Percentiles rank a stretch among this genome's conserved stretches.
These are phyloP conservation scores for Didymella arachidicola DNA, from an alignment of 2,329 filamentous ascomycete genomes.

Conservation along the genomic window DNA sequence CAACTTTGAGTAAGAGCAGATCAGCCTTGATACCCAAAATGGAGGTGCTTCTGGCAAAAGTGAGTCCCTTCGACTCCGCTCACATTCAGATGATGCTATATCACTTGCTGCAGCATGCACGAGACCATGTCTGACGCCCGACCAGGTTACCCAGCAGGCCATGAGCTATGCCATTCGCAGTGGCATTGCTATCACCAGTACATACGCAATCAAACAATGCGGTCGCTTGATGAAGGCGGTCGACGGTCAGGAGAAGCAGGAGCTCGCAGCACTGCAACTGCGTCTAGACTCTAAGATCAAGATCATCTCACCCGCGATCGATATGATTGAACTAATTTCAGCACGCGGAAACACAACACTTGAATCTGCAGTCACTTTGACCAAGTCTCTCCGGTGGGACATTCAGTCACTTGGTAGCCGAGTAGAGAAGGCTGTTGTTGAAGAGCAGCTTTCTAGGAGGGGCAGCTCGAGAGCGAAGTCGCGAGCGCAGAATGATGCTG, in stretches of 20 bases:
- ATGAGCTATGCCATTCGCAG: conserved; percentile 91
- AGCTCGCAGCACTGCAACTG: conserved; percentile 75
- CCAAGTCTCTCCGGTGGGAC: conserved; percentile 81
- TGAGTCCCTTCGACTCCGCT: conserved; percentile 42
- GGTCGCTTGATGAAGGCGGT: conserved; percentile 73
- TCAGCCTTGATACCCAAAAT: conserved; percentile 59
- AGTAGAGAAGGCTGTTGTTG: conserved; percentile 72
- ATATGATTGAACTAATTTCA: conserved; percentile 88
- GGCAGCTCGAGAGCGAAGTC: conserved; percentile 58
- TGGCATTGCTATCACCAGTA: conserved; percentile 83
- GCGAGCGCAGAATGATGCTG: conserved; percentile 65
- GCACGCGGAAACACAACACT: conserved; percentile 80
- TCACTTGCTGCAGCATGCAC: neutral
- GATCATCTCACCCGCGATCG: conserved; percentile 89
- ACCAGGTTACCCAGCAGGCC: conserved; percentile 74
- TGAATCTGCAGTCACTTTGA: conserved; percentile 83
- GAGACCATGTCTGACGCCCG: conserved; percentile 18
- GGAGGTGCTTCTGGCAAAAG: conserved; percentile 73
- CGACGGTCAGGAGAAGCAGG: conserved; percentile 69
- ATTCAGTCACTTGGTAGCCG: conserved; percentile 81
- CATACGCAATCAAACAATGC: conserved; percentile 84
- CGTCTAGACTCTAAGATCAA: conserved; percentile 86
- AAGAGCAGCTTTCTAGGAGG: conserved; percentile 63
- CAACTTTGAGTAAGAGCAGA: conserved; percentile 3
- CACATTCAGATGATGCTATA: conserved; percentile 11